Conservation (phyloP, 2,329 filamentous ascomycete species). For the Ophiosphaerella herpotricha region DNA sequence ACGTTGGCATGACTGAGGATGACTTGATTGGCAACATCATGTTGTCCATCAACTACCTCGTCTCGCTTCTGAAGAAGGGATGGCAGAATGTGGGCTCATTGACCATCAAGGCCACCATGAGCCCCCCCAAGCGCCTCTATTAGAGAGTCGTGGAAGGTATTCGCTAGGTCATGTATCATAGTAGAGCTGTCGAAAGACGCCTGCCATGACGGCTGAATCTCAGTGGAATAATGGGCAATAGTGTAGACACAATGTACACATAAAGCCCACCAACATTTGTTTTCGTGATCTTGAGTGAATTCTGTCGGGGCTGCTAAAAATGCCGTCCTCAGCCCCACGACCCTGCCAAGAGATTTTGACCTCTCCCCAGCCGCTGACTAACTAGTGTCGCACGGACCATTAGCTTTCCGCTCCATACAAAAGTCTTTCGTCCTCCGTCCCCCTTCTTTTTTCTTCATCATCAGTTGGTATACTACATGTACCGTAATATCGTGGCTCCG, state of each 20-base stretch:
- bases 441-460: constrained; percentile 36
- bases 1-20: constrained; percentile 96
- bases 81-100: constrained; percentile 99
- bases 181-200: constrained; percentile 22
- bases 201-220: constrained; percentile 23
- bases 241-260: constrained; percentile 40
- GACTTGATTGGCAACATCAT: constrained; percentile 98
- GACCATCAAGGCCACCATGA: constrained; percentile 99
- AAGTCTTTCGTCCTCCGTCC: constrained; percentile 24
- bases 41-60: constrained; percentile 99
- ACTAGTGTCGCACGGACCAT: constrained; percentile 16
- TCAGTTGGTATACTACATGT: constrained; percentile 45
- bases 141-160: constrained; percentile 57
- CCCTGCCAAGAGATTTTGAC: background rate
- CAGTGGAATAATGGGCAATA: constrained; percentile 28
- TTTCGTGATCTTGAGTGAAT: background rate
- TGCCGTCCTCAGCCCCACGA: too few relatives aligned
- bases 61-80: constrained; percentile 99
- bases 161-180: constrained; percentile 18
- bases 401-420: constrained; percentile 18
- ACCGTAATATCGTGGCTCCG: constrained; percentile 47
- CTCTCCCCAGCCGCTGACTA: constrained; percentile 3
- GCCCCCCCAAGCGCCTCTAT: constrained; percentile 96
- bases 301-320: too few relatives aligned
- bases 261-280: constrained; percentile 23